Evolutionary conservation across 139 green algal species (phyloP).

Genomic region (Picochlorum costavermella): DNA sequence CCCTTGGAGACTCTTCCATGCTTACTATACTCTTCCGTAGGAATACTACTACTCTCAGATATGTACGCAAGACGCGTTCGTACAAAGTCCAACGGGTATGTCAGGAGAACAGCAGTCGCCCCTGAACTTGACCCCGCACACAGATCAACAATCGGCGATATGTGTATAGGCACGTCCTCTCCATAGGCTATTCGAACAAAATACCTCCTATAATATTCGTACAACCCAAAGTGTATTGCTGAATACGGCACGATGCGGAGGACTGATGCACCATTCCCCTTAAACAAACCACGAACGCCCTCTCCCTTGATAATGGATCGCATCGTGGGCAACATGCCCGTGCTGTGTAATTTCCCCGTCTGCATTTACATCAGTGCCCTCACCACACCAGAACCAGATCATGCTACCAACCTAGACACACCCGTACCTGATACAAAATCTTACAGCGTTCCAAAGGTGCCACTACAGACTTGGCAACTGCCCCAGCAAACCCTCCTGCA

Average conservation of each 20-base stretch:
- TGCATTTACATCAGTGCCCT: slow-evolving; percentile 10
- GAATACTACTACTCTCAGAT: slow-evolving; percentile 14
- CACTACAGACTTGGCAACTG: slow-evolving; percentile 63
- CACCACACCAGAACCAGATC: neutral
- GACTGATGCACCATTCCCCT: slow-evolving; percentile 78
- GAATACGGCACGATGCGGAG: slow-evolving; percentile 85
- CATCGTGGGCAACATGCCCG: slow-evolving; percentile 35
- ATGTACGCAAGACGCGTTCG: slow-evolving; percentile 72
- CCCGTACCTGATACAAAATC: slow-evolving; percentile 71
- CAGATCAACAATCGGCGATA: slow-evolving; percentile 57
- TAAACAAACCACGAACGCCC: slow-evolving; percentile 67
- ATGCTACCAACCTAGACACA: slow-evolving; percentile 1
- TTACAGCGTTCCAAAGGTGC: slow-evolving; percentile 79
- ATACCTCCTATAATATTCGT: slow-evolving; percentile 67
- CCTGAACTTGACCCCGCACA: slow-evolving; percentile 67
- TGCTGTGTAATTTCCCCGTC: slow-evolving; percentile 6
- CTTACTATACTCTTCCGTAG: neutral
- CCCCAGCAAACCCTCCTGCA: slow-evolving; percentile 68
- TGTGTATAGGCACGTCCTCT: neutral
- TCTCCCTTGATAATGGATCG: slow-evolving; percentile 44
- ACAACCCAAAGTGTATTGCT: slow-evolving; percentile 80
- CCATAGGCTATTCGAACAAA: slow-evolving; percentile 26
- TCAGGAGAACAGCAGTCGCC: slow-evolving; percentile 74
- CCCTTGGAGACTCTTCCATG: neutral
- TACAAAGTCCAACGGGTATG: slow-evolving; percentile 85